These are phyloP conservation scores for Dillenia suffruticosa DNA, from an alignment of 164 flowering plant genomes.

Conservation along the genomic window DNA sequence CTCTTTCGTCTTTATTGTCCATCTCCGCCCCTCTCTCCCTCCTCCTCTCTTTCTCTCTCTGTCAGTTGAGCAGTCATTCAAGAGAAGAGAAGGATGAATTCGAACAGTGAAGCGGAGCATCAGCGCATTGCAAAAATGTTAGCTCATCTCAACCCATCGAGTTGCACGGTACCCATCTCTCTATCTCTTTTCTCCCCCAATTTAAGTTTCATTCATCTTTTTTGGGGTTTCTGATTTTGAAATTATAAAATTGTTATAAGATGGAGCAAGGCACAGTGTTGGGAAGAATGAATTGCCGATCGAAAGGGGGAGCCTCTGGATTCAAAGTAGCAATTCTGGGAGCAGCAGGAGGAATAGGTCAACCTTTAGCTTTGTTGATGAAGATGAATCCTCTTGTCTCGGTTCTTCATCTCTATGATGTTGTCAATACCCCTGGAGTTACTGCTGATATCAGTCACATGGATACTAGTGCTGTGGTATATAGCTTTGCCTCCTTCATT, in stretches of 20 bases:
- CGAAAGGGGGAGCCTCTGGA: conserved; percentile 90
- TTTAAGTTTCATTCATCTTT: neutral
- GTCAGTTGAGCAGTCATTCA: neutral
- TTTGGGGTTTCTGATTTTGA: conserved; percentile 1
- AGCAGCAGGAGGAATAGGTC: conserved; percentile 98
- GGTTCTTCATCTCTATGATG: conserved; percentile 92
- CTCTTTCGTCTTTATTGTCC: neutral
- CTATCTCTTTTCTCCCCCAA: neutral
- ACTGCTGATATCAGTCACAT: conserved; percentile 96
- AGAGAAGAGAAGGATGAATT: conserved; percentile 29
- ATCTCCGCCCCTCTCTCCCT: neutral
- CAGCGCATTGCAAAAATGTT: conserved; percentile 77
- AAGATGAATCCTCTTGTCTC: conserved; percentile 96
- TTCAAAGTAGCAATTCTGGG: conserved; percentile 92
- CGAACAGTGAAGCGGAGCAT: conserved; percentile 27
- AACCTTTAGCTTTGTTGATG: conserved; percentile 89
- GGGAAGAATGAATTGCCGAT: conserved; percentile 58
- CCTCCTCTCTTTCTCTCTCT: conserved; percentile 2
- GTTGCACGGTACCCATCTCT: conserved; percentile 35
- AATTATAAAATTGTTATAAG: conserved; percentile 17
- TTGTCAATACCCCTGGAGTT: conserved; percentile 89
- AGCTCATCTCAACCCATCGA: conserved; percentile 75
- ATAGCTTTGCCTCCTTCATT: neutral
- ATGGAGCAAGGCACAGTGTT: conserved; percentile 49
- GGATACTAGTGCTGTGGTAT: conserved; percentile 97